Conservation (phyloP, 768 basidiomycete species). For the Trametes punicea region DNA sequence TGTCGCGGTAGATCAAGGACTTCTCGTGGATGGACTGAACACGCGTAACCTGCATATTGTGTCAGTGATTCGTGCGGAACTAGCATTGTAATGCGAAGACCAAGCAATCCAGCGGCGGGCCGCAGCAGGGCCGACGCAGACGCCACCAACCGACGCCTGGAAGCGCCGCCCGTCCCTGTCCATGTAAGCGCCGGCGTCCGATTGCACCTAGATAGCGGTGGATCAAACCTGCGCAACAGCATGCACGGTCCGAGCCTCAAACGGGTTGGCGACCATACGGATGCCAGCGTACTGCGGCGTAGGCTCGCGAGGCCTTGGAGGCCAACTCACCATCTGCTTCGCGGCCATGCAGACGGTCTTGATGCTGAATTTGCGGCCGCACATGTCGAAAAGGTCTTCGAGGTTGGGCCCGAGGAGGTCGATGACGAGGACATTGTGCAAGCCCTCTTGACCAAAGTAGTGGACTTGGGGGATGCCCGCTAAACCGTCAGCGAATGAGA, state of each 20-base stretch:
- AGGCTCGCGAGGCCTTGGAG: not conserved
- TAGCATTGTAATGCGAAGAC: not conserved
- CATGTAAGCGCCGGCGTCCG: slow-evolving; percentile 7
- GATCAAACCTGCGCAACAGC: not conserved
- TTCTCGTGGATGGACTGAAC: slow-evolving; percentile 98
- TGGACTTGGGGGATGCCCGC: slow-evolving; percentile 97
- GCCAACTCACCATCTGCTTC: slow-evolving; percentile 86
- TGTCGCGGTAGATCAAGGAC: slow-evolving; percentile 97
- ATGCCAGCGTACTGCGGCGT: not conserved
- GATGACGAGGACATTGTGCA: slow-evolving; percentile 93
- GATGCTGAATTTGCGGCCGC: slow-evolving; percentile 93
- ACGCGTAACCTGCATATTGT: slow-evolving; percentile 69
- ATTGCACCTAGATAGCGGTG: slow-evolving; percentile 1
- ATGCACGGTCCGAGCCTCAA: slow-evolving; percentile 1
- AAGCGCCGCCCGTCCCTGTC: not conserved
- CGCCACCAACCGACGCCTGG: slow-evolving; percentile 1
- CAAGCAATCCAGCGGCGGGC: not conserved
- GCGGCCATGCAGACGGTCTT: slow-evolving; percentile 99
- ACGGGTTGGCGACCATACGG: not conserved
- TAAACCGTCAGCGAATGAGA: slow-evolving; percentile 32
- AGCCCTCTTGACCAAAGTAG: slow-evolving; percentile 97
- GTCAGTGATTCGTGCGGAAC: not conserved
- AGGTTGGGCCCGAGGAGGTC: slow-evolving; percentile 97
- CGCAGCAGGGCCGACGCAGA: not conserved
- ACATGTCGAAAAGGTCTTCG: slow-evolving; percentile 99